Evolutionary conservation across 2,329 filamentous ascomycete species (phyloP).

Genomic region (Alternaria panax): DNA sequence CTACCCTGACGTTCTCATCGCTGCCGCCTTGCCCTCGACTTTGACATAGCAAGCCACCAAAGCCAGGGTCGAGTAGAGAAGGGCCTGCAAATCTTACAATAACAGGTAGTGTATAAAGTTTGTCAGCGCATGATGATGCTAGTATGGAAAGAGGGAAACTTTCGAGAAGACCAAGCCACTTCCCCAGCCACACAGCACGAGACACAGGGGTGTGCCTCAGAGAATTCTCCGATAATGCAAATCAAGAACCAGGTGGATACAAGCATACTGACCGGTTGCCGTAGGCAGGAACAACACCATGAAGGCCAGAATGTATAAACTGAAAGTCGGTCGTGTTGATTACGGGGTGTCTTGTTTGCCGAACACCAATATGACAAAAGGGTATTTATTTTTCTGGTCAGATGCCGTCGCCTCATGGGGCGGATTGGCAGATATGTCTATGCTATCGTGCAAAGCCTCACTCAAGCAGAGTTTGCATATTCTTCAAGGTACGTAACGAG

Average conservation of each 20-base stretch:
- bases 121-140: background rate
- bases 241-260: slow-evolving; percentile 20
- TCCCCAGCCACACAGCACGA: slow-evolving; percentile 8
- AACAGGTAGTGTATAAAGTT: slow-evolving; percentile 6
- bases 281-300: slow-evolving; percentile 9
- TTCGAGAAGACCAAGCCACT: slow-evolving; percentile 28
- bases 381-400: background rate
- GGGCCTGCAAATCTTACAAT: background rate
- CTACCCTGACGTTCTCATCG: background rate
- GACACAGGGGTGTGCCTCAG: slow-evolving; percentile 23
- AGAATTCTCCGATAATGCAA: slow-evolving; percentile 27
- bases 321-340: slow-evolving; percentile 20
- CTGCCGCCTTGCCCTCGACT: background rate
- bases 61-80: background rate
- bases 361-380: slow-evolving; percentile 13
- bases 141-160: slow-evolving; percentile 8
- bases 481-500: slow-evolving; percentile 70
- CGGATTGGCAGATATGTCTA: slow-evolving; percentile 11
- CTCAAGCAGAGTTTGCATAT: slow-evolving; percentile 56
- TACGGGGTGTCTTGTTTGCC: slow-evolving; percentile 39
- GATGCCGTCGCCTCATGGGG: background rate
- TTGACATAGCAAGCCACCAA: background rate
- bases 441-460: slow-evolving; percentile 22
- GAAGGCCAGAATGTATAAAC: slow-evolving; percentile 20
- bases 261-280: slow-evolving; percentile 11